Evolutionary conservation across 2,329 filamentous ascomycete species (phyloP), one percentile per base, ranked within the genome.

Genomic region (Exophiala calicioides): DNA sequence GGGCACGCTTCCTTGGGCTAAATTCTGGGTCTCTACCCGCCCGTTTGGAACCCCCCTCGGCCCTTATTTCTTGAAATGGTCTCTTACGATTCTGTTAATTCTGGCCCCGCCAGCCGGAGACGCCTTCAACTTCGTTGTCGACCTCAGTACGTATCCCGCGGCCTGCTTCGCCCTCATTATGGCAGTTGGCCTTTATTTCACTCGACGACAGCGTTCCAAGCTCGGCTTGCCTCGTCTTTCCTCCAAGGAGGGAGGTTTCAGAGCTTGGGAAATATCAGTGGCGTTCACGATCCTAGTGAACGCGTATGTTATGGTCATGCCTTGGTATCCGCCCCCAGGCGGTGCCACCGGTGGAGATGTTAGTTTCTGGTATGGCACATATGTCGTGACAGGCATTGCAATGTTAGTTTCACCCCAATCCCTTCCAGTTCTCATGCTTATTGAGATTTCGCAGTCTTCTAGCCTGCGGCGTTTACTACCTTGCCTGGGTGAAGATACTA

Each of bases 311-410:
- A 66, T 88, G 2, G 73, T 82, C 12, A 85, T 86, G 74, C 84
- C 85, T 0, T 88, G 84, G 85, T 84, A 81, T 55, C 85, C 84
- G 2, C 85, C 85, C 0, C 69, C 72, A 1, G 75, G 70, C 0
- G 84, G 84, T 0, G 68, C 69, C 0, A 75, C 77, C 24, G 79
- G 76, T 0, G 84, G 83, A 0, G 79, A 84, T 45, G 84, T 87
- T 1, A 84, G 78, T 42, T 88, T 89, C 64, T 88, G 81, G 79
- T 89, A 88, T 54, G 84, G 75, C 1, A 87, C 83, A 0, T 87
- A 88, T 56, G 76, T 78, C 15, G 77, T 81, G 0, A 76, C 80
- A 0, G 83, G 84, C 0, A 75, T 88, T 47, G 81, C 64, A 16
- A 75, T 86, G 78, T 82, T 69, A 71, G 79, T 77, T n/a, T 40